A percentile compares a stretch with the other conserved stretches of the same genome.
These are phyloP conservation scores for Beauveria sp. DNA, from an alignment of 2,329 filamentous ascomycete genomes.

Conservation along the genomic window DNA sequence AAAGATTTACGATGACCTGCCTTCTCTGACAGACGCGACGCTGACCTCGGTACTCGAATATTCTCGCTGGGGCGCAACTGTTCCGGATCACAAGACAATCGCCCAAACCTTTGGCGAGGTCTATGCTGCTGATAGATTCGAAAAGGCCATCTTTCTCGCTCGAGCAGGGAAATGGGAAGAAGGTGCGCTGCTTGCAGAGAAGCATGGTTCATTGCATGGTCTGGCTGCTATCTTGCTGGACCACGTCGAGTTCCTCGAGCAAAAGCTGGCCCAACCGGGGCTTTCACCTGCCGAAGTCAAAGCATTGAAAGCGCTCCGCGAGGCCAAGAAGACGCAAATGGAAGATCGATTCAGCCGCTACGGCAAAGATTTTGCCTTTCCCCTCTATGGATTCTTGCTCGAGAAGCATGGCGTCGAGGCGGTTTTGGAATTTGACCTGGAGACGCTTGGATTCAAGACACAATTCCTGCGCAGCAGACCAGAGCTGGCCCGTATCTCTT, in stretches of 20 bases:
- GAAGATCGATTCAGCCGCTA: conserved; percentile 55
- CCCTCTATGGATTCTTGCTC: conserved; percentile 75
- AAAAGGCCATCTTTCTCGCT: conserved; percentile 46
- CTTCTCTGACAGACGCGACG: conserved; percentile 46
- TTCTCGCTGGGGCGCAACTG: conserved; percentile 40
- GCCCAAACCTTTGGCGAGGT: conserved; percentile 39
- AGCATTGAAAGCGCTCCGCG: conserved; percentile 26
- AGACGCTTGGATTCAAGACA: conserved; percentile 65
- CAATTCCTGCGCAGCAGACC: conserved; percentile 67
- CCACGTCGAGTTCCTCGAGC: conserved; percentile 37
- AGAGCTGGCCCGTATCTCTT: conserved; percentile 70
- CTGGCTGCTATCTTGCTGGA: conserved; percentile 49
- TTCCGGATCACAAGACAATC: conserved; percentile 34
- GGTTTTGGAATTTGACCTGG: conserved; percentile 63
- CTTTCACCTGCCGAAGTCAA: conserved; percentile 23
- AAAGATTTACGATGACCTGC: conserved; percentile 40
- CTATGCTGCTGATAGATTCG: conserved; percentile 43
- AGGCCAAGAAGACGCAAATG: conserved; percentile 36
- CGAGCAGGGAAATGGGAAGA: conserved; percentile 50
- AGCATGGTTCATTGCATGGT: conserved; percentile 46
- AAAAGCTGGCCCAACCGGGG: conserved; percentile 20
- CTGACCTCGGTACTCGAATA: conserved; percentile 47
- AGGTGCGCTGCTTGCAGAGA: conserved; percentile 50
- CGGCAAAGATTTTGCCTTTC: conserved; percentile 60
- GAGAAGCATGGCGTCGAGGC: conserved; percentile 56